These are phyloP conservation scores for Platanthera guangdongensis DNA, from an alignment of 106 monocot genomes.

Conservation along the genomic window DNA sequence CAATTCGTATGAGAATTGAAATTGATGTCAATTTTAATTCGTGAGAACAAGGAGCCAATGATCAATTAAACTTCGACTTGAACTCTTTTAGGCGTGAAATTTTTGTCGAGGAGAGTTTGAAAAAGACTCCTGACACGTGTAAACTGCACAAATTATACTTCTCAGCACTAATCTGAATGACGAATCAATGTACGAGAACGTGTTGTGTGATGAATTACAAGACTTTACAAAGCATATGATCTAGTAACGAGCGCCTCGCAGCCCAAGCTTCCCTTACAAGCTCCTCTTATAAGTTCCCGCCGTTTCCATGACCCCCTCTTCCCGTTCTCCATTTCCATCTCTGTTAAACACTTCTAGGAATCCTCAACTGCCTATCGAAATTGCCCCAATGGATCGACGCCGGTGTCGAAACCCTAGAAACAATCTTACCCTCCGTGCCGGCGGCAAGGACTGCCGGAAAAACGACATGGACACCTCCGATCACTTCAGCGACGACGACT, in stretches of 20 bases:
- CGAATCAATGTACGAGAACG: neutral
- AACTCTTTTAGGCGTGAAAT: too few species aligned
- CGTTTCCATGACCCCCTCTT: neutral
- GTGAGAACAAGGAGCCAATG: too few species aligned
- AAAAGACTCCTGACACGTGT: too few species aligned
- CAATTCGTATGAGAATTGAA: too few species aligned
- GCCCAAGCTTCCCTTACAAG: neutral
- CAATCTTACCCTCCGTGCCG: neutral
- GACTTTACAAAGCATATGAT: too few species aligned
- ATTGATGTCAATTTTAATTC: too few species aligned
- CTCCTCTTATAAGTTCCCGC: constrained; percentile 13
- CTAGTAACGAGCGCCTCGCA: neutral
- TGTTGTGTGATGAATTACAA: neutral
- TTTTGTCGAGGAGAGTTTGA: too few species aligned
- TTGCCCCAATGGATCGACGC: neutral
- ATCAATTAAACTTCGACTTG: too few species aligned
- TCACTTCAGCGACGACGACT: neutral
- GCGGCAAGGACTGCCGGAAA: neutral
- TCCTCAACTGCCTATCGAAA: neutral
- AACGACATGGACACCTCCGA: neutral
- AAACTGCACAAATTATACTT: too few species aligned
- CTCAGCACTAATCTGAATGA: neutral
- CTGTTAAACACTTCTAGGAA: neutral
- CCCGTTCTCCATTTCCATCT: neutral
- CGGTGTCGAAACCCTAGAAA: constrained; percentile 4